Base-by-base conservation (phyloP, 371 early-diverging fungal genomes). In the Circinella minor region DNA sequence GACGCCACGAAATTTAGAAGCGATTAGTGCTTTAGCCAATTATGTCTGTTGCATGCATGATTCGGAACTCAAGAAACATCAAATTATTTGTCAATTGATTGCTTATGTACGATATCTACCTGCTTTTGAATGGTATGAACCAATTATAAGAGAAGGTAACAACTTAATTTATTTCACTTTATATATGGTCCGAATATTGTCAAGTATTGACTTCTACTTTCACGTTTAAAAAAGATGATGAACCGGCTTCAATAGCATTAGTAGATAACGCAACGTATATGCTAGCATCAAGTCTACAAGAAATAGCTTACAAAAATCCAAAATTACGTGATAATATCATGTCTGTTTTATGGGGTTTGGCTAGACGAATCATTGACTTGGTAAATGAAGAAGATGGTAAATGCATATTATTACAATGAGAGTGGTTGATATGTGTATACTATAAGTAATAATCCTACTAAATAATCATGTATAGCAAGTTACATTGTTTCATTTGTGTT, bases 401-500 rank as follows among this genome's bases (percentile, higher is more conserved):
- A 20, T 27, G 27, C 27, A 27, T 27, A 27, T 1, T 27, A 27
- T 27, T 27, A 27, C 27, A 1, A 2, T 2, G 27, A 27, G 27
- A 27, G 27, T 27, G 27, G 27, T 27, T 27, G 27, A n/a, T 37
- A 61, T 48, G 46, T 47, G 43, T 43, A 9, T 34, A 43, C 27
- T 43, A 47, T 47, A 48, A 1, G 11, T 43, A 3, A 0, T 9
- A 43, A 43, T 34, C 14, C 13, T 46, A n/a, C 27, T 46, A n/a
- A 37, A 65, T 17, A 10, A 34, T 15, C 14, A 10, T 49, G 36
- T 38, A 14, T 34, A 49, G 55, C 77, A n/a, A 81, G 82, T 61
- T 84, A 79, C 61, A 79, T 84, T 11, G 81, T 89, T 46, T 80
- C 83, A 39, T 89, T 91, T 70, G 83, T 89, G 7, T 65, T 91